Evolutionary conservation across 2,329 filamentous ascomycete genomes (phyloP).

Genomic region (Colletotrichum destructivum): DNA sequence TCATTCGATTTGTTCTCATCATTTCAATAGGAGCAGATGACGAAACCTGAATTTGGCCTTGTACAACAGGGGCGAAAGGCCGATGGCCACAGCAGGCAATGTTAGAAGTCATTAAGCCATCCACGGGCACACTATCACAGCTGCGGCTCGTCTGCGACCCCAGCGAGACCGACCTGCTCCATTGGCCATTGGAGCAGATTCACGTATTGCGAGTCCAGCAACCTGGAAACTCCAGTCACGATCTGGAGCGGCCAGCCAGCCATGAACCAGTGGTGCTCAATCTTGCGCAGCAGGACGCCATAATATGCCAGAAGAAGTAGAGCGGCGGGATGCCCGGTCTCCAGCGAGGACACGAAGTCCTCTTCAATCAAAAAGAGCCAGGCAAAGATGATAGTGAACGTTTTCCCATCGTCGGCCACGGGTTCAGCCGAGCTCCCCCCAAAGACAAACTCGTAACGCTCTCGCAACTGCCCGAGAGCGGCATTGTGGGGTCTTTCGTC

Average conservation of each 20-base stretch:
- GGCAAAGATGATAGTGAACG: conserved; percentile 22
- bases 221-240: neutral
- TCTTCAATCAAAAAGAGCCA: conserved; percentile 39
- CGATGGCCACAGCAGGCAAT: neutral
- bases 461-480: conserved; percentile 6
- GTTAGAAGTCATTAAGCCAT: too few relatives aligned
- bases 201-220: neutral
- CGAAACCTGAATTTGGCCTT: too few relatives aligned
- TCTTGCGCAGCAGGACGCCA: conserved; percentile 34
- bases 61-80: too few relatives aligned
- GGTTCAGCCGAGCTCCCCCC: conserved; percentile 13
- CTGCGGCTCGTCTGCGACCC: neutral
- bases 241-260: conserved; percentile 34
- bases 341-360: conserved; percentile 26
- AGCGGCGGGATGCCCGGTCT: conserved; percentile 26
- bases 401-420: neutral
- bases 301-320: conserved; percentile 41
- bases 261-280: conserved; percentile 43
- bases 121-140: neutral
- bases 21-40: neutral
- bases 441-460: conserved; percentile 28
- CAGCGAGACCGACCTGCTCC: neutral
- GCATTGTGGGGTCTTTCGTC: neutral
- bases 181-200: neutral
- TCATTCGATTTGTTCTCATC: neutral